Base-by-base conservation (phyloP, 2,329 filamentous ascomycete genomes). In the Alternaria hordeiaustralica region DNA sequence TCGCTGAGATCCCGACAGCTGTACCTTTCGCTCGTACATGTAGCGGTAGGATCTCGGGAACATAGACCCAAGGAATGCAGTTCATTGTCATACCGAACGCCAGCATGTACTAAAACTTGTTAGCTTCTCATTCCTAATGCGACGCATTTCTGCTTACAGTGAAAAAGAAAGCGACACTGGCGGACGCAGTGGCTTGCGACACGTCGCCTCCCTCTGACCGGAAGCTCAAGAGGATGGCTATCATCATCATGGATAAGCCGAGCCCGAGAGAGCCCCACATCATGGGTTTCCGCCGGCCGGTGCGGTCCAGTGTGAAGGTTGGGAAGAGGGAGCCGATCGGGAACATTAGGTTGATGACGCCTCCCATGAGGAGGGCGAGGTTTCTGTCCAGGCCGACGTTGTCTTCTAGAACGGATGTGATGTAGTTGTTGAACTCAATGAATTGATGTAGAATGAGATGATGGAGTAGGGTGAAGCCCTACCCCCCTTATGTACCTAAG, bases 141-240 rank as follows among this genome's bases (percentile, higher is more conserved):
- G 3, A 51, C 6, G 41, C 6, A 21, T n/a, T 23, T 23, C 6
- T 23, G 23, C 73, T 72, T 47, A 78, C 74, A 5, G 81, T 82
- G 71, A 85, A 85, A 75, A 85, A 85, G 72, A 86, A 85, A 3
- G 83, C 79, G 13, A 86, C 81, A 33, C 82, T 83, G 0, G 82
- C 84, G 15, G 79, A 79, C 0, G 82, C 76, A 8, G 84, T 84
- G 8, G 75, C 70, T 43, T 81, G 80, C 21, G 80, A 74, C 6
- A 81, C 75, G 20, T 71, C 74, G 6, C 71, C 67, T 5, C 71
- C 68, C 5, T 66, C 65, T 8, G 58, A 60, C 6, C 81, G 78
- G 75, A 85, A 84, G 51, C 81, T 84, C 28, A 85, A 78, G 30
- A 82, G 69, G 21, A 82, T 73, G 1, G 80, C 56, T 13, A 77